Evolutionary conservation across 176 grass and related monocot genomes (phyloP).

Genomic region (Musa schizocarpa): DNA sequence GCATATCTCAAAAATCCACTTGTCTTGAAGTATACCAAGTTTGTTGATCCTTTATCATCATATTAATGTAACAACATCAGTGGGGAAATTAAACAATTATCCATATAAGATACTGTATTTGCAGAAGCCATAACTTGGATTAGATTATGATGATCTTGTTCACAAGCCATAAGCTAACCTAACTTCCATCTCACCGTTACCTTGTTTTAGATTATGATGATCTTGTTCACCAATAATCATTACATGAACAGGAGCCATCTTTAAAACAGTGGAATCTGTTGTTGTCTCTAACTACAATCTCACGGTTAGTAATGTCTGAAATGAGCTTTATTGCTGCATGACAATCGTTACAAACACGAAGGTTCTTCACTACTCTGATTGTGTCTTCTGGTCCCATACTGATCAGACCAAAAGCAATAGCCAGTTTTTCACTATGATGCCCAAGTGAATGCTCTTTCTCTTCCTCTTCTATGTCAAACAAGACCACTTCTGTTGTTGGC

Average conservation of each 20-base stretch:
- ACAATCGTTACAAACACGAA: slow-evolving; percentile 48
- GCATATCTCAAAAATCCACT: not conserved
- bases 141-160: not conserved
- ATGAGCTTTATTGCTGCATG: slow-evolving; percentile 52
- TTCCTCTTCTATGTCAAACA: slow-evolving; percentile 62
- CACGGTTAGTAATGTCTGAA: slow-evolving; percentile 34
- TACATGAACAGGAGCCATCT: slow-evolving; percentile 59
- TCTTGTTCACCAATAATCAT: slow-evolving; percentile 44
- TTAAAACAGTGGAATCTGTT: slow-evolving; percentile 58
- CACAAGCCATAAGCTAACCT: not conserved
- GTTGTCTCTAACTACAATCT: slow-evolving; percentile 53
- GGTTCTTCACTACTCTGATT: slow-evolving; percentile 60
- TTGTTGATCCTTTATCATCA: not conserved
- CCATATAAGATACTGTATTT: not conserved
- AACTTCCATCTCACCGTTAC: not conserved
- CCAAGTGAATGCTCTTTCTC: slow-evolving; percentile 54
- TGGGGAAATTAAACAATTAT: not conserved
- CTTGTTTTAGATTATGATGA: not conserved
- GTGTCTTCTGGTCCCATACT: slow-evolving; percentile 27
- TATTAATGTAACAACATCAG: not conserved
- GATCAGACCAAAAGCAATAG: slow-evolving; percentile 52
- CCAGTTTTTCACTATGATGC: slow-evolving; percentile 57
- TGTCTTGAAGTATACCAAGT: not conserved
- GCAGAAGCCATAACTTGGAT: not conserved
- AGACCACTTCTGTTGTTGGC: slow-evolving; percentile 54